Conservation (phyloP, 306 rosid genomes). For the Malus sieversii region DNA sequence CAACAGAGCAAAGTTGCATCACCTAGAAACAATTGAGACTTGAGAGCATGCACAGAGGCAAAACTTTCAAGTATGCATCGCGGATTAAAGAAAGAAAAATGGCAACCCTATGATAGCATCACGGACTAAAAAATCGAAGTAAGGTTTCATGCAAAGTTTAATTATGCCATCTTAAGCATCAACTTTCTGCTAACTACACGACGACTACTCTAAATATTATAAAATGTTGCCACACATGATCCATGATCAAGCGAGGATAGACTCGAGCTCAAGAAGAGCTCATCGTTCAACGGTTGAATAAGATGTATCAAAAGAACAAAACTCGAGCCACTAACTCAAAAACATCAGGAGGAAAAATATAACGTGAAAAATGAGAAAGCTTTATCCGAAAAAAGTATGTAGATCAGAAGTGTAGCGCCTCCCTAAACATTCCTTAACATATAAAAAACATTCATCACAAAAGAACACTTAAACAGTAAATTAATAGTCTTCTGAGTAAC, state of each 20-base stretch:
- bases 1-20: background rate
- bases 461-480: background rate
- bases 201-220: background rate
- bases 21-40: background rate
- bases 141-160: background rate
- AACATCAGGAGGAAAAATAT: background rate
- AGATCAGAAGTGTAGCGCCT: background rate
- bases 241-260: background rate
- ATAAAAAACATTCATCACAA: background rate
- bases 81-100: background rate
- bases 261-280: background rate
- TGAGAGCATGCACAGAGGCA: background rate
- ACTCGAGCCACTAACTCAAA: background rate
- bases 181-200: background rate
- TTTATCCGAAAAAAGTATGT: background rate
- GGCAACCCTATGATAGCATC: too few relatives aligned
- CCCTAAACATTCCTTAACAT: background rate
- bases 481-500: background rate
- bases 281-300: background rate
- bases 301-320: background rate
- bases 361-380: background rate
- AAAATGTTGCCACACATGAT: background rate
- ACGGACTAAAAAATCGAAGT: too few relatives aligned
- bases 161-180: background rate
- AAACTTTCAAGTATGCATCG: background rate